Evolutionary conservation across 805 yeast species (phyloP).

Genomic region (Metschnikowia hibisci): DNA sequence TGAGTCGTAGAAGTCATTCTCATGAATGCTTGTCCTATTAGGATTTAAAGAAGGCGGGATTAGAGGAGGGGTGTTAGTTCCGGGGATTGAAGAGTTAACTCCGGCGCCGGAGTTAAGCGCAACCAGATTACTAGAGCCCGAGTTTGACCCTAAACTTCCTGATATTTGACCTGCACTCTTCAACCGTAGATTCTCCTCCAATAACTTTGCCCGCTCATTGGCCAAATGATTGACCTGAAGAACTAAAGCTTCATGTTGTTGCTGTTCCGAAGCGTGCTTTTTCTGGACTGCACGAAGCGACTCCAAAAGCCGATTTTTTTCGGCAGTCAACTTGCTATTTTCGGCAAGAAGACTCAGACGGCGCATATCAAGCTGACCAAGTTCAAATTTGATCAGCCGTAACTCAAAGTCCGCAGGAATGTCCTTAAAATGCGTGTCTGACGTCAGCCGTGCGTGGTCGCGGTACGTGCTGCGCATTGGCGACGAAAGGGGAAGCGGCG

Average conservation of each 20-base stretch:
- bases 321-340: slow-evolving; percentile 24
- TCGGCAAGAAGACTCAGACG: slow-evolving; percentile 25
- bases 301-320: slow-evolving; percentile 28
- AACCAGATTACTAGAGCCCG: too few relatives aligned
- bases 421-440: slow-evolving; percentile 37
- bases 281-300: slow-evolving; percentile 37
- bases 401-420: slow-evolving; percentile 29
- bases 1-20: slow-evolving; percentile 11
- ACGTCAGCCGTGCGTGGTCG: slow-evolving; percentile 40
- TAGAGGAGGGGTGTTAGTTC: neutral
- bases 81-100: too few relatives aligned
- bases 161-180: neutral
- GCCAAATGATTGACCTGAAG: slow-evolving; percentile 52
- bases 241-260: slow-evolving; percentile 40
- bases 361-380: slow-evolving; percentile 31
- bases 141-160: neutral
- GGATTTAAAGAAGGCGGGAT: neutral
- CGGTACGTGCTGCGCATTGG: slow-evolving; percentile 18
- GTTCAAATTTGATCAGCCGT: slow-evolving; percentile 35
- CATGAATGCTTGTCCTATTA: slow-evolving; percentile 7
- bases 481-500: slow-evolving; percentile 39
- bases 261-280: slow-evolving; percentile 39
- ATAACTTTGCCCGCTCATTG: slow-evolving; percentile 42
- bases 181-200: slow-evolving; percentile 15
- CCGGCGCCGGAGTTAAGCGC: too few relatives aligned